These are phyloP conservation scores for Alternaria novae-zelandiae DNA, from an alignment of 2,329 filamentous ascomycete genomes.

Conservation along the genomic window DNA sequence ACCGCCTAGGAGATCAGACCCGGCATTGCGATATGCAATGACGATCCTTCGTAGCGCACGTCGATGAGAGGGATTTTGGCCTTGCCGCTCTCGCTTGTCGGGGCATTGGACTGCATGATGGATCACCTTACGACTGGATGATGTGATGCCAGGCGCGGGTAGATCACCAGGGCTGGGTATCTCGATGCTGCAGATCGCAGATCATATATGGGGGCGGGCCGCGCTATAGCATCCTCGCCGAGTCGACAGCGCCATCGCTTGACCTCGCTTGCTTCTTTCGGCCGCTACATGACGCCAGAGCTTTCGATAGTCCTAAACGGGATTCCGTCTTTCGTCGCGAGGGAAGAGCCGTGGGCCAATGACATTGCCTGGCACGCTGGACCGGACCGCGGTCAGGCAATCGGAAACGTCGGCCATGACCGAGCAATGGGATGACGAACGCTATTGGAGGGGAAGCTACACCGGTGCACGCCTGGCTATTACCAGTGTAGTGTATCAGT, in stretches of 20 bases:
- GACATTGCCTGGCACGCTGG: neutral
- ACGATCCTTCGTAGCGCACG: neutral
- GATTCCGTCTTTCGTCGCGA: neutral
- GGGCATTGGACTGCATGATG: neutral
- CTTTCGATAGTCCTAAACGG: neutral
- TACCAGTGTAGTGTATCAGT: neutral
- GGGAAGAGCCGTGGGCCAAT: neutral
- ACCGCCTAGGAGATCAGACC: neutral
- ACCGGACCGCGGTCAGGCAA: neutral
- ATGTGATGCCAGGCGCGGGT: slow-evolving; percentile 10
- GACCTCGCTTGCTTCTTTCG: slow-evolving; percentile 5
- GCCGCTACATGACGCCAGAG: neutral
- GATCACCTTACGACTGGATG: neutral
- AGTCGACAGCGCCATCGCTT: neutral
- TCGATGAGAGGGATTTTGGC: neutral
- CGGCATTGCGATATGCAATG: neutral
- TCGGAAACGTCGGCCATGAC: neutral
- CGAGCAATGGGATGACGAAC: neutral
- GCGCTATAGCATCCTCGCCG: slow-evolving; percentile 1
- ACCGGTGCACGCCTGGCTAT: neutral
- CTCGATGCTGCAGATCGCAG: slow-evolving; percentile 8
- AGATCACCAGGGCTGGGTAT: slow-evolving; percentile 8
- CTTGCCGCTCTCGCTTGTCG: neutral
- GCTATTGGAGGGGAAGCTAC: neutral
- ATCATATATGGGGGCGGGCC: slow-evolving; percentile 8